A percentile compares a stretch with the other conserved stretches of the same genome.
Conservation (phyloP, 805 yeast genomes). For the Hanseniaspora mollemarum region DNA sequence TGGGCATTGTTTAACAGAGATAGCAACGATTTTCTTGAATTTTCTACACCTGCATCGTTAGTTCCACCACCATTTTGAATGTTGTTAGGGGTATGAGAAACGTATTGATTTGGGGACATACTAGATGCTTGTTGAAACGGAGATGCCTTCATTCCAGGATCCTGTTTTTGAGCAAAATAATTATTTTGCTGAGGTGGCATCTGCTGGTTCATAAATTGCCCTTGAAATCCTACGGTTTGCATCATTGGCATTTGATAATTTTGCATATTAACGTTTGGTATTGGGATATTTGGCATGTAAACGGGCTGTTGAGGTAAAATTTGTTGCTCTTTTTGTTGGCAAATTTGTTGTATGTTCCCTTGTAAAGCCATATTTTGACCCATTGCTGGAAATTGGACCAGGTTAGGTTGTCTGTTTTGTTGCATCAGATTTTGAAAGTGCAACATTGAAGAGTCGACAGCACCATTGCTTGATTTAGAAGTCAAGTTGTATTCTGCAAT, state of each 20-base stretch:
- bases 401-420: neutral
- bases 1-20: slow-evolving; percentile 3
- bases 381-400: neutral
- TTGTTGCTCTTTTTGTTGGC: neutral
- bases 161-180: slow-evolving; percentile 18
- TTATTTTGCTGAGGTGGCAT: slow-evolving; percentile 13
- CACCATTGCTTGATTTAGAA: neutral
- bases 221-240: neutral
- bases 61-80: slow-evolving; percentile 7
- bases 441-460: neutral
- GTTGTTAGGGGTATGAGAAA: slow-evolving; percentile 15
- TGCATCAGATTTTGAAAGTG: slow-evolving; percentile 3
- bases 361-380: neutral
- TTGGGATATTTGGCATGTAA: neutral
- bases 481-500: neutral
- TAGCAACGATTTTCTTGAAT: slow-evolving; percentile 8
- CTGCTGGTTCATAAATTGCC: neutral
- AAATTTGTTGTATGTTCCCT: neutral
- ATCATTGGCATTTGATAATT: neutral
- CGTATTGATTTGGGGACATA: neutral
- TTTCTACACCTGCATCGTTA: slow-evolving; percentile 2
- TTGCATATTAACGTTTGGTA: neutral
- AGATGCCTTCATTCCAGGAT: neutral
- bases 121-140: neutral
- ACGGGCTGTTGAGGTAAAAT: neutral